Evolutionary conservation across 805 yeast species (phyloP).

Genomic region (Candida nanaspora): DNA sequence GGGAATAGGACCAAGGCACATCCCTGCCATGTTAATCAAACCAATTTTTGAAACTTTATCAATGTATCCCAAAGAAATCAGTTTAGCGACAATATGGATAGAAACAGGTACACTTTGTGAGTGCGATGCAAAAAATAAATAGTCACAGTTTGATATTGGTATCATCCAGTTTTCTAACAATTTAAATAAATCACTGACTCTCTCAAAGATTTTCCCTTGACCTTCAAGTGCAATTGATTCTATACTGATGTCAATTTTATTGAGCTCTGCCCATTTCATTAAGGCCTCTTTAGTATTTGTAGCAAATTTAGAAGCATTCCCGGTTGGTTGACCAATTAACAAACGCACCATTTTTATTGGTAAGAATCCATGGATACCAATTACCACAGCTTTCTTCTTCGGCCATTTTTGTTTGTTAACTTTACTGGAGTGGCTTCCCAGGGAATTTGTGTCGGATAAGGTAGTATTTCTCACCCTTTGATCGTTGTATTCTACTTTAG

Average conservation of each 20-base stretch:
- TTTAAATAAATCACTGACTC: constrained; percentile 68
- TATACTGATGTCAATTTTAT: constrained; percentile 38
- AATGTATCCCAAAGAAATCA: constrained; percentile 47
- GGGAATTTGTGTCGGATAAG: too few relatives aligned
- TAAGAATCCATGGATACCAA: constrained; percentile 93
- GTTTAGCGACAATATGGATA: constrained; percentile 49
- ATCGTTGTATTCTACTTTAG: too few relatives aligned
- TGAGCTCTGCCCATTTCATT: constrained; percentile 48
- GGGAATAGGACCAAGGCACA: constrained; percentile 83
- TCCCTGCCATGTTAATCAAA: constrained; percentile 85
- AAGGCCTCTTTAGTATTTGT: constrained; percentile 73
- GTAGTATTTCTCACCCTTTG: too few relatives aligned
- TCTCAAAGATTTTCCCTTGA: constrained; percentile 79
- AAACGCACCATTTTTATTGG: constrained; percentile 81
- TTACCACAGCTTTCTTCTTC: constrained; percentile 47
- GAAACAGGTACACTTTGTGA: constrained; percentile 94
- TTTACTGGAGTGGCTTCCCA: too few relatives aligned
- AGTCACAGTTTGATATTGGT: constrained; percentile 58
- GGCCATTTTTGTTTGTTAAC: too few relatives aligned
- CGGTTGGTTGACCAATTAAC: constrained; percentile 87
- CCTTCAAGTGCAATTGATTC: constrained; percentile 88
- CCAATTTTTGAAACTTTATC: constrained; percentile 49
- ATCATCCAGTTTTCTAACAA: constrained; percentile 62
- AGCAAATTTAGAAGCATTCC: constrained; percentile 77
- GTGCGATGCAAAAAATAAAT: constrained; percentile 78